Evolutionary conservation across 1,284 basidiomycete species (phyloP).

Genomic region (Salmacisia buchloeana): DNA sequence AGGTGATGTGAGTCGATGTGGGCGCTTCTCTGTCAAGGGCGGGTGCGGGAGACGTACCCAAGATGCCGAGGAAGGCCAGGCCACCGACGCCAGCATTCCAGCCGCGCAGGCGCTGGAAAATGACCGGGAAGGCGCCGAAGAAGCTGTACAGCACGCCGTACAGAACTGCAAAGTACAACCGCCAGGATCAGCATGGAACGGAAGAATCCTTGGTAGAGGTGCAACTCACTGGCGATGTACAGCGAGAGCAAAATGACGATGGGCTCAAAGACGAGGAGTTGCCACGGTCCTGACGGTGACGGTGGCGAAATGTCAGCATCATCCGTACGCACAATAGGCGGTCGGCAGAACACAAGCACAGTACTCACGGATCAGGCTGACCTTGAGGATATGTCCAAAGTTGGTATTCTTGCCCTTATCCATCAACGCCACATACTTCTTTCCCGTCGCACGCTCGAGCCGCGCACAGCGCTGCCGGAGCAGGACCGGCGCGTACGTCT

Average conservation of each 20-base stretch:
- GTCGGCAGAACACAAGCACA: no score
- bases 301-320: neutral
- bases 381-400: conserved; percentile 33
- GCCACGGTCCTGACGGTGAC: conserved; percentile 27
- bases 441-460: conserved; percentile 35
- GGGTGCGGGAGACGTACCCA: no score
- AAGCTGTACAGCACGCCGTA: conserved; percentile 6
- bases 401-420: conserved; percentile 35
- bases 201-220: neutral
- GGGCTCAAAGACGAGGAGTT: conserved; percentile 33
- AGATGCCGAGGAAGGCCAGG: conserved; percentile 23
- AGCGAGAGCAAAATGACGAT: conserved; percentile 29
- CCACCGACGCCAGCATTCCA: conserved; percentile 24
- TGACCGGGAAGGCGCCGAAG: conserved; percentile 17
- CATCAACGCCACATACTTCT: conserved; percentile 37
- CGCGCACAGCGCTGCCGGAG: conserved; percentile 33
- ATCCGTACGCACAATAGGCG: no score
- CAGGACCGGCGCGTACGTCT: conserved; percentile 43
- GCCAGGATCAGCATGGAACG: neutral
- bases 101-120: conserved; percentile 21
- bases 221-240: conserved; percentile 18
- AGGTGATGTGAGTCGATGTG: no score
- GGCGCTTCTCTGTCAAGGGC: no score
- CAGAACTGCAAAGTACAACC: neutral
- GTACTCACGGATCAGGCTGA: conserved; percentile 27